Evolutionary conservation across 495 filamentous ascomycete species (phyloP).

Genomic region (Podospora pseudocomata): DNA sequence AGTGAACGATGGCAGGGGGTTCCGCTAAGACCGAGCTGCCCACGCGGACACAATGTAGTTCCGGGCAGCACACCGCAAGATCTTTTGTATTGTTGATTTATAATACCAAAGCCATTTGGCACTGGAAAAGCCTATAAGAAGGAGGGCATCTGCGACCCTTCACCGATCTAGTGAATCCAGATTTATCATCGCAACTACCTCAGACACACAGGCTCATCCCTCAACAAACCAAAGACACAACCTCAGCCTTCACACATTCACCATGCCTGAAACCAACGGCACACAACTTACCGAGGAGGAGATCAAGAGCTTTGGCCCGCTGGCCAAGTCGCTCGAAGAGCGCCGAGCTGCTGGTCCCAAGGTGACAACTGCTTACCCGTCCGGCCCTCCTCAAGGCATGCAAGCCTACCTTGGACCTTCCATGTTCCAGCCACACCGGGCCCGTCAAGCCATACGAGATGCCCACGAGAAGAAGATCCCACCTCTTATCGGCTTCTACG

Average conservation of each 20-base stretch:
- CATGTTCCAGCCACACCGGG: constrained; percentile 43
- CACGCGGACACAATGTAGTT: too few relatives aligned
- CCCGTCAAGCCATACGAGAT: constrained; percentile 44
- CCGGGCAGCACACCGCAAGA: too few relatives aligned
- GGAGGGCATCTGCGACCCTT: too few relatives aligned
- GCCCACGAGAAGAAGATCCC: constrained; percentile 43
- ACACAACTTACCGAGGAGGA: neutral
- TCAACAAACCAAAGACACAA: neutral
- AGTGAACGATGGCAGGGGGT: too few relatives aligned
- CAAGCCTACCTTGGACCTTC: constrained; percentile 38
- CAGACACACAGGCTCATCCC: too few relatives aligned
- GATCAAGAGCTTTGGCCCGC: neutral
- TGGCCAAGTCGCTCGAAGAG: neutral
- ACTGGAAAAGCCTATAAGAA: too few relatives aligned
- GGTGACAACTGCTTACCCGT: neutral
- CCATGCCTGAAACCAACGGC: neutral
- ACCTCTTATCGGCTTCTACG: constrained; percentile 39
- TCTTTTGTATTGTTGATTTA: too few relatives aligned
- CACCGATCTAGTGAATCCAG: too few relatives aligned
- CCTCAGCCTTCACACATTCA: neutral
- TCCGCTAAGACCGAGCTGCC: too few relatives aligned
- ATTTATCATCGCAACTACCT: too few relatives aligned
- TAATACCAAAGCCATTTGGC: too few relatives aligned
- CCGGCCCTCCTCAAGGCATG: constrained; percentile 28
- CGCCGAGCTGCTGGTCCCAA: neutral